Evolutionary conservation across 495 filamentous ascomycete genomes (phyloP), one percentile per base, ranked within the genome.

Genomic region (Clavariopsis aquatica): DNA sequence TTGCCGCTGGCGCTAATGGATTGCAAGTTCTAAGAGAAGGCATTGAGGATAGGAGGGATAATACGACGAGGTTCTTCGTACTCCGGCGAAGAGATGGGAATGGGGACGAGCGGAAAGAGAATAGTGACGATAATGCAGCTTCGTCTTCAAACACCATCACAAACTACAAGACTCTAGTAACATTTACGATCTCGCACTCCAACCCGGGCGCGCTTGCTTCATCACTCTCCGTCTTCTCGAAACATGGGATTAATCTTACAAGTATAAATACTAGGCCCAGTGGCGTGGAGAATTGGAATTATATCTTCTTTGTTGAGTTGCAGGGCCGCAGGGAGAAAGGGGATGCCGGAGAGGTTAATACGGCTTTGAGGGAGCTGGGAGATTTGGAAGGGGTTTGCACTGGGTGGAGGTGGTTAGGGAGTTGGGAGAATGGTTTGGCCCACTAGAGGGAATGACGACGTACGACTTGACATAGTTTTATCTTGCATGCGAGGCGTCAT

Each of bases 221-320:
- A 69, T 87, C 87, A 20, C 77, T 98, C 58, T 79, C 85, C 43
- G 87, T 91, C 45, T 97, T 98, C 76, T 85, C 87, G 69, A 74
- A 76, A 10, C 79, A 82, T 67, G 79, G 81, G 0, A 74, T 97
- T 47, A 97, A 97, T 73, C 78, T 98, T 36, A 96, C 93, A 15
- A 93, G 88, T 73, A 96, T 97, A 73, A 91, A 89, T 65, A 89
- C 89, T 60, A 77, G 95, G 66, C 94, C 94, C 15, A 93, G 89
- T 69, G 80, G 89, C 64, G 78, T 83, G 46, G 76, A 77, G 57
- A 83, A 88, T 28, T 98, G 96, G 88, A 86, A 93, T 72, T 98
- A 98, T 77, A 83, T 96, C 26, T 97, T 98, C 76, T 88, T 98
- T 75, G 87, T 96, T 22, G 94, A 98, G 79, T 91, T 96, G 72